These are phyloP conservation scores for Dothideomycetidae sp. DNA, from an alignment of 2,329 filamentous ascomycete species.

Conservation along the genomic window DNA sequence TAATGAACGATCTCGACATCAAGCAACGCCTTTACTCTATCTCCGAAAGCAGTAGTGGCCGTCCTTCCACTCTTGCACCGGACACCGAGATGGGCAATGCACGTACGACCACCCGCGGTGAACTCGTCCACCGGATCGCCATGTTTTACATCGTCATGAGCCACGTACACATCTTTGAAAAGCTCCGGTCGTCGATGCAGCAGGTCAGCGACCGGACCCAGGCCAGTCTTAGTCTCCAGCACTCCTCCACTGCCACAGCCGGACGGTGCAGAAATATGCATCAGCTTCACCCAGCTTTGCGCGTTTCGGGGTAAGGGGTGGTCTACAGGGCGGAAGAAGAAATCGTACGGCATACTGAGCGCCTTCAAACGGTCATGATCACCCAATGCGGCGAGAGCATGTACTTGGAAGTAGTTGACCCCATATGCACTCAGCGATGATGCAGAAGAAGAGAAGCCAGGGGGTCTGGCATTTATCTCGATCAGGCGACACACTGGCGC, in stretches of 20 bases:
- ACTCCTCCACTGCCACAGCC: not conserved
- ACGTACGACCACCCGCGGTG: not conserved
- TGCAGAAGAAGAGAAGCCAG: constrained; percentile 12
- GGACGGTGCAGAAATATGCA: not conserved
- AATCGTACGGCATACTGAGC: not conserved
- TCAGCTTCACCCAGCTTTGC: not conserved
- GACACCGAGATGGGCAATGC: not conserved
- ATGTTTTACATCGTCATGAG: not conserved
- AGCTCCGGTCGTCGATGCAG: not conserved
- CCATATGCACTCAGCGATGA: constrained; percentile 14
- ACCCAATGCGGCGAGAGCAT: constrained; percentile 12
- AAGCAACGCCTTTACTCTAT: not conserved
- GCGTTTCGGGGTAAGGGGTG: not conserved
- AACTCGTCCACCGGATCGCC: not conserved
- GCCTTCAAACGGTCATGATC: constrained; percentile 13
- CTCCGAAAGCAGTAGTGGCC: not conserved
- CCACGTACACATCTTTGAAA: not conserved
- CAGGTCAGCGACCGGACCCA: not conserved
- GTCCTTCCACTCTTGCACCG: not conserved
- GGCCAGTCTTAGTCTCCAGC: not conserved
- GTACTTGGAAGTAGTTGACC: constrained; percentile 16
- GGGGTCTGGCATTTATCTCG: constrained; percentile 19
- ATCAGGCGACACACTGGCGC: constrained; percentile 13
- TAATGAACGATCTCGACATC: not conserved
- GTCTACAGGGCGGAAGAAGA: not conserved